A percentile compares a stretch with the other conserved stretches of the same genome.
Evolutionary conservation across 2,329 filamentous ascomycete species (phyloP).

Genomic region (Fusarium sp.): DNA sequence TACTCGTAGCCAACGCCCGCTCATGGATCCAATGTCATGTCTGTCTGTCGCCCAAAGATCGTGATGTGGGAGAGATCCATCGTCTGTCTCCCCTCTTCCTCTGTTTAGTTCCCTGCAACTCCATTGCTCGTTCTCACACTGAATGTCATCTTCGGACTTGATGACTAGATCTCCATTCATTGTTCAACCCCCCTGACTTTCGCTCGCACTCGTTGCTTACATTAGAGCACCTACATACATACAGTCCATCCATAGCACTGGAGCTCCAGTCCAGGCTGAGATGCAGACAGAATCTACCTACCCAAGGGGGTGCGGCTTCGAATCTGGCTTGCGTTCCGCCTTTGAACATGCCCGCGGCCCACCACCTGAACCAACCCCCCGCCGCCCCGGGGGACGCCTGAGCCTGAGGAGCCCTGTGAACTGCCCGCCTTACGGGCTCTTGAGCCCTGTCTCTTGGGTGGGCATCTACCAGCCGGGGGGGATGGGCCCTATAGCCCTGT

Average conservation of each 20-base stretch:
- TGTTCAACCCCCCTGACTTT: not conserved
- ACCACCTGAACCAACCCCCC: slow-evolving; percentile 9
- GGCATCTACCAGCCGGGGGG: not conserved
- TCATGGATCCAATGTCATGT: not conserved
- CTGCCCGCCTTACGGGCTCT: slow-evolving; percentile 30
- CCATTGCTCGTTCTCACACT: slow-evolving; percentile 12
- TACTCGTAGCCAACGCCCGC: not conserved
- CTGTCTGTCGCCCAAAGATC: not conserved
- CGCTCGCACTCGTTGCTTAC: slow-evolving; percentile 28
- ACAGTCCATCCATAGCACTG: not conserved
- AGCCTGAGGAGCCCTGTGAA: slow-evolving; percentile 16
- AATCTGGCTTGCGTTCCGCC: slow-evolving; percentile 24
- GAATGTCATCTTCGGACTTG: not conserved
- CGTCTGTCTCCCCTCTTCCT: not conserved
- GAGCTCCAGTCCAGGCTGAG: not conserved
- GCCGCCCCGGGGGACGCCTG: slow-evolving; percentile 22
- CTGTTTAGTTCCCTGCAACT: not conserved
- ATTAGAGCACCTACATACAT: not conserved
- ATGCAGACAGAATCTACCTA: slow-evolving; percentile 7
- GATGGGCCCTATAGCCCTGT: slow-evolving; percentile 30
- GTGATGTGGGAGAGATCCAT: slow-evolving; percentile 7
- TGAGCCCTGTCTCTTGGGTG: slow-evolving; percentile 5
- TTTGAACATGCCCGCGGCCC: not conserved
- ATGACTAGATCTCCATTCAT: slow-evolving; percentile 4
- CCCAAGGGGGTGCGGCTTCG: slow-evolving; percentile 15